These are phyloP conservation scores for Ramaria sp. DNA, from an alignment of 768 basidiomycete genomes.

Conservation along the genomic window DNA sequence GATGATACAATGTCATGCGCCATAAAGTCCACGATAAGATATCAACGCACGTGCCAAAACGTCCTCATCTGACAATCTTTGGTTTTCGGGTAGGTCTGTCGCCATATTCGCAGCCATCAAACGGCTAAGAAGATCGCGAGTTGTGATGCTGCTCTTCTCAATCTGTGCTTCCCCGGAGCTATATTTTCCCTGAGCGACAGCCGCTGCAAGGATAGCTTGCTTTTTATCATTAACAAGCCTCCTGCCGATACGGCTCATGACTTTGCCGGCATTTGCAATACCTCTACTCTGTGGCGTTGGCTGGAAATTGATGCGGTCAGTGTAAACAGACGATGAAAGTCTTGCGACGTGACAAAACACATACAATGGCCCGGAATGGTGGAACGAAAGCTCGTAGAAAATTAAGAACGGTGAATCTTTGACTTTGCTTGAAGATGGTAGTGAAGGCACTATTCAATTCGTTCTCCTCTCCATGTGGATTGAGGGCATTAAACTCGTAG, in stretches of 20 bases:
- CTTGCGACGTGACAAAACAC: background rate
- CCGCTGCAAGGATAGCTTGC: slow-evolving; percentile 19
- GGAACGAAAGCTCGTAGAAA: slow-evolving; percentile 16
- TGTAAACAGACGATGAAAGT: background rate
- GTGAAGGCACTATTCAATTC: slow-evolving; percentile 23
- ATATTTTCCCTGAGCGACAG: slow-evolving; percentile 23
- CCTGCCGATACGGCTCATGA: slow-evolving; percentile 9
- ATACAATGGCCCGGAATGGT: slow-evolving; percentile 15
- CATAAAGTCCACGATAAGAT: background rate
- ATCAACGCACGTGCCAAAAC: slow-evolving; percentile 40
- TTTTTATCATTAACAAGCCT: slow-evolving; percentile 23
- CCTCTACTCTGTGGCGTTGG: background rate
- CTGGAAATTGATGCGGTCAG: background rate
- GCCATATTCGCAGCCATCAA: slow-evolving; percentile 57
- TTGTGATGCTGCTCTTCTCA: slow-evolving; percentile 14
- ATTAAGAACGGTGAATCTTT: background rate
- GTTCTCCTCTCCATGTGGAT: slow-evolving; percentile 16
- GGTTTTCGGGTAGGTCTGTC: slow-evolving; percentile 42
- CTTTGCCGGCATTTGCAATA: background rate
- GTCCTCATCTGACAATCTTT: slow-evolving; percentile 51
- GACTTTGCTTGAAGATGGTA: slow-evolving; percentile 14
- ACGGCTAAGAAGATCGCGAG: slow-evolving; percentile 49
- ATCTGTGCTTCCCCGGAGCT: slow-evolving; percentile 1
- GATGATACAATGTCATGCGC: background rate
- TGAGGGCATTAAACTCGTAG: slow-evolving; percentile 24